Base-by-base conservation (phyloP, 2,329 filamentous ascomycete genomes). In the Dichotomopilus funicola region DNA sequence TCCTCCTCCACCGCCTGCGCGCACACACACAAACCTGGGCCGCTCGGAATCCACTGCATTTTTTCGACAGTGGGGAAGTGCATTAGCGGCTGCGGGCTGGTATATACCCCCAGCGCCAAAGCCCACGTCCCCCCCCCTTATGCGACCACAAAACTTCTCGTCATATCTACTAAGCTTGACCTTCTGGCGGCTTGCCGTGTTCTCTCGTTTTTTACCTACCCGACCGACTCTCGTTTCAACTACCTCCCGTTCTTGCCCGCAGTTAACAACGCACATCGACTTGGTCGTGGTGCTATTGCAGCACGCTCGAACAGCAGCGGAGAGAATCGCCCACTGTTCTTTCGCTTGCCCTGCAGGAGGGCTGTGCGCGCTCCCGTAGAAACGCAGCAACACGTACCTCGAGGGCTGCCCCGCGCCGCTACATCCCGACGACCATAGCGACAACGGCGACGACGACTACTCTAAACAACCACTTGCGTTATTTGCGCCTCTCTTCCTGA, bases 71-170 rank as follows among this genome's bases (percentile, higher is more conserved):
- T 57, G 53, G 58, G 11, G 40, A 42, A 55, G 49, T 51, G 50
- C 54, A 58, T 51, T 59, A 62, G 61, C 57, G 51, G 54, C 53
- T 57, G 53, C 53, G 54, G 38, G 53, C 44, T 59, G 33, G 35
- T 54, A 50, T 61, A 59, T 61, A 62, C 60, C 59, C 54, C 53
- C 59, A 54, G 45, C 40, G 45, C 46, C 40, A 6, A 46, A 35
- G 38, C 45, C 51, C 51, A 43, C 48, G 36, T 45, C 42, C 41
- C 40, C 6, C 13, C 33, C 31, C 40, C 40, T 35, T 33, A 48
- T 36, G 46, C 34, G 10, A 34, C 40, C 6, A 10, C 45, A 35
- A 49, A 33, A n/a, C 40, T 49, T 49, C 38, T 19, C 45, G 31
- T 35, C 46, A 54, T 37, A 48, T 10, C 10, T 34, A 10, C 35